Percentiles rank a stretch among this genome's conserved stretches.
Conservation (phyloP, 139 green algal species). For the Chloropicon primus region DNA sequence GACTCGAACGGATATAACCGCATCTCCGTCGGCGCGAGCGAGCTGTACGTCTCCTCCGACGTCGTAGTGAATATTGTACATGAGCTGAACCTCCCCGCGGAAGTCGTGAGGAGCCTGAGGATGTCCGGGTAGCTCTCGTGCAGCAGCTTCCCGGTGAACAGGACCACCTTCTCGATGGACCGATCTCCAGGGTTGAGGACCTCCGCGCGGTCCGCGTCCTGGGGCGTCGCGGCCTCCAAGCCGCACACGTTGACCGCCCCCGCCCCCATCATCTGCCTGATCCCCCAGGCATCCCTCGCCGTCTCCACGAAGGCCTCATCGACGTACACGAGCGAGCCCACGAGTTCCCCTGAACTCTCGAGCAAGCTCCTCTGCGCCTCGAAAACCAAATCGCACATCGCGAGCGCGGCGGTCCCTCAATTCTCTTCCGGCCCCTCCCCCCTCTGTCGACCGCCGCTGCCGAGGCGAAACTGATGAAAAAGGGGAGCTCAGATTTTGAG, state of each 20-base stretch:
- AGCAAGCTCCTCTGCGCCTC: background rate
- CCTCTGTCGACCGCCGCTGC: too few relatives aligned
- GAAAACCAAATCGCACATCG: background rate
- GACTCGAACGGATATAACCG: background rate
- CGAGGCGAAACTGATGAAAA: too few relatives aligned
- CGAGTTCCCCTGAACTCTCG: background rate
- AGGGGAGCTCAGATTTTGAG: too few relatives aligned
- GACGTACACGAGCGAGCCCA: background rate
- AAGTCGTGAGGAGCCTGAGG: background rate
- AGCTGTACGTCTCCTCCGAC: background rate
- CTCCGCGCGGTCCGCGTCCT: background rate
- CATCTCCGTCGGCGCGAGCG: background rate
- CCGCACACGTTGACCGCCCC: background rate
- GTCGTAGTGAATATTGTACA: background rate
- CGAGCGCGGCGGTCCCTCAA: too few relatives aligned
- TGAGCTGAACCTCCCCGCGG: background rate
- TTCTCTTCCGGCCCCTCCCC: too few relatives aligned
- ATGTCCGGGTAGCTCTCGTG: background rate
- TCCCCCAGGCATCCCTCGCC: background rate
- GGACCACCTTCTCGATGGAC: background rate
- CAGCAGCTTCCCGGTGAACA: background rate
- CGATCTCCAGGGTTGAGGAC: background rate
- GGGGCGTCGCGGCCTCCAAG: background rate
- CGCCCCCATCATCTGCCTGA: background rate
- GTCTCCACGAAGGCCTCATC: background rate